Conservation (phyloP, 2,329 filamentous ascomycete genomes). For the Cladosporium colombiae region DNA sequence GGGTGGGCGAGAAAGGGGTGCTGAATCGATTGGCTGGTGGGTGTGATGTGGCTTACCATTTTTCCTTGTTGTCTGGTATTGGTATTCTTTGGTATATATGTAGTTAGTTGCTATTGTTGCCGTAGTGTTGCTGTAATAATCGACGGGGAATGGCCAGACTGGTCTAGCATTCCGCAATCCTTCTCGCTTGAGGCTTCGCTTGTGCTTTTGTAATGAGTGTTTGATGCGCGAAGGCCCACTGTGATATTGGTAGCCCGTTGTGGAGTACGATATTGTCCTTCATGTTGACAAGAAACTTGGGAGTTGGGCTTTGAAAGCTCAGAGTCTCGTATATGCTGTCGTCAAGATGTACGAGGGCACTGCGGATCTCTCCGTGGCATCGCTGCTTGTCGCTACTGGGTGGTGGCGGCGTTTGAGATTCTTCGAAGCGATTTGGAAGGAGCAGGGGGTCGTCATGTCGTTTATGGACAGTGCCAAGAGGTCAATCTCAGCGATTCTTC, state of each 20-base stretch:
- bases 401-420: too few species aligned
- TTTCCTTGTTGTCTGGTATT: not conserved
- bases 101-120: not conserved
- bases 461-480: not conserved
- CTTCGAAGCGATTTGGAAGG: too few species aligned
- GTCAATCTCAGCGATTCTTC: not conserved
- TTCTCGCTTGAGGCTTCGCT: not conserved
- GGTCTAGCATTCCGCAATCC: not conserved
- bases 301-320: not conserved
- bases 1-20: slow-evolving; percentile 59
- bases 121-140: not conserved
- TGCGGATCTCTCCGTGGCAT: too few species aligned
- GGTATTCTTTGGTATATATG: not conserved
- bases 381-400: too few species aligned
- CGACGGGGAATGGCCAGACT: not conserved
- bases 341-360: too few species aligned
- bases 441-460: too few species aligned
- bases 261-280: not conserved
- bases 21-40: too few species aligned
- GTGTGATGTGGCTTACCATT: not conserved
- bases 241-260: not conserved
- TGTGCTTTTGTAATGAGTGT: not conserved
- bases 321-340: too few species aligned
- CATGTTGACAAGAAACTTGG: not conserved
- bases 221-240: not conserved